Conservation (phyloP, 2,329 filamentous ascomycete genomes). For the Apiospora arundinis region DNA sequence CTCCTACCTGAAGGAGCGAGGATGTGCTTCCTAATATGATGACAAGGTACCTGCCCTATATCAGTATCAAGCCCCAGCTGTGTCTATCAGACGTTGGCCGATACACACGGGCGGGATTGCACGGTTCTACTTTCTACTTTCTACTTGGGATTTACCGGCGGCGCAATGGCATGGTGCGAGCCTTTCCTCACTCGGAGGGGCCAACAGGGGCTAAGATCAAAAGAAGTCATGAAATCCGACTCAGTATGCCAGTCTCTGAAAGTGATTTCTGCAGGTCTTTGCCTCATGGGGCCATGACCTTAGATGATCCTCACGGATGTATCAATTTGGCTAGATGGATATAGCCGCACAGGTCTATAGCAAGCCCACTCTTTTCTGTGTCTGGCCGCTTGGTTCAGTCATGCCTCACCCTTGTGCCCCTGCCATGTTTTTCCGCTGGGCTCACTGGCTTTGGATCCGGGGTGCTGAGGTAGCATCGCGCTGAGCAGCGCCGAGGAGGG, state of each 20-base stretch:
- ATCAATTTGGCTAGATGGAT: not conserved
- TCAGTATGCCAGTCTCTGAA: not conserved
- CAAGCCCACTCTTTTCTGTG: not conserved
- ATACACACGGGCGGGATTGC: not conserved
- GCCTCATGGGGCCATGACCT: not conserved
- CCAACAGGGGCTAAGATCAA: not conserved
- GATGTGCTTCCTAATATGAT: constrained; percentile 1
- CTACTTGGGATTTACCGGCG: not conserved
- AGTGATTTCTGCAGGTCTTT: constrained; percentile 3
- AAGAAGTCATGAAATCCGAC: constrained; percentile 11
- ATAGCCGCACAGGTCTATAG: constrained; percentile 1
- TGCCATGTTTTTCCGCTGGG: not conserved
- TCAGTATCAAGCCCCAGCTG: not conserved
- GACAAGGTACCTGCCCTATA: not conserved
- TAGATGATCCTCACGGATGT: not conserved
- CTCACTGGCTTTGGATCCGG: not conserved
- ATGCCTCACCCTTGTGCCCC: not conserved
- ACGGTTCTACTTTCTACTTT: not conserved
- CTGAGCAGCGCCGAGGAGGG: not conserved
- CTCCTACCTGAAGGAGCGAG: not conserved
- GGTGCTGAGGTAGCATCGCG: constrained; percentile 3
- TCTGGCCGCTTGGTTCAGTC: not conserved
- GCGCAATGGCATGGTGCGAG: not conserved
- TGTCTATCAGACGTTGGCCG: not conserved
- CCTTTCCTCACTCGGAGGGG: not conserved